A percentile compares a stretch with the other conserved stretches of the same genome.
phyloP scores from a whole-genome alignment of 805 yeast species.

The Pichia nakasei region DNA sequence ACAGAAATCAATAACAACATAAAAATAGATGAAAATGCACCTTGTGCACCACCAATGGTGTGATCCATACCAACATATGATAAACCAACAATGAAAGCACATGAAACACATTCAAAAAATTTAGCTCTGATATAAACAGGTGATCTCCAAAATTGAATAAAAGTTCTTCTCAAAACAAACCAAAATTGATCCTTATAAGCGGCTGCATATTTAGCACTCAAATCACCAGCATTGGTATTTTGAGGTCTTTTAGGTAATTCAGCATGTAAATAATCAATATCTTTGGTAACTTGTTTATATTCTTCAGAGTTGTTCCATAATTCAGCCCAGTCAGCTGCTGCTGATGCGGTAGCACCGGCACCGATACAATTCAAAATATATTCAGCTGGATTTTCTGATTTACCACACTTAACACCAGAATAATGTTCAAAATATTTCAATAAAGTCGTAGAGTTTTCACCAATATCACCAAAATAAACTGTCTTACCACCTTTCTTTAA shows the following conservation, averaged over 20 bases:
- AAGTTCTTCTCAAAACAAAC: constrained; percentile 31
- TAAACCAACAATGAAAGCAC: constrained; percentile 56
- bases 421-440: constrained; percentile 39
- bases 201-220: constrained; percentile 32
- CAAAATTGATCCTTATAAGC: constrained; percentile 32
- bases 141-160: constrained; percentile 39
- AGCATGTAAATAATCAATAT: constrained; percentile 23
- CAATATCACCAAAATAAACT: constrained; percentile 48
- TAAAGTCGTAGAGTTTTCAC: constrained; percentile 34
- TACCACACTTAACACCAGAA: constrained; percentile 60
- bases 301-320: constrained; percentile 41
- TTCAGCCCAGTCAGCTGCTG: constrained; percentile 51
- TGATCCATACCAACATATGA: constrained; percentile 53
- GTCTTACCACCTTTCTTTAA: constrained; percentile 46
- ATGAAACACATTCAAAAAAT: constrained; percentile 30
- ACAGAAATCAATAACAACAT: constrained; percentile 49
- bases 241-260: constrained; percentile 13
- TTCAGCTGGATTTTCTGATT: constrained; percentile 65
- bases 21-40: constrained; percentile 43
- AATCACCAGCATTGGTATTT: constrained; percentile 19
- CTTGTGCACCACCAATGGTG: constrained; percentile 49
- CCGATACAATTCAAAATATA: constrained; percentile 69
- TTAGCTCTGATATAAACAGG: constrained; percentile 42
- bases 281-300: constrained; percentile 19
- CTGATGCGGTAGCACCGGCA: constrained; percentile 70